Evolutionary conservation across 2,329 filamentous ascomycete species (phyloP).

Genomic region (Penicillium sp.): DNA sequence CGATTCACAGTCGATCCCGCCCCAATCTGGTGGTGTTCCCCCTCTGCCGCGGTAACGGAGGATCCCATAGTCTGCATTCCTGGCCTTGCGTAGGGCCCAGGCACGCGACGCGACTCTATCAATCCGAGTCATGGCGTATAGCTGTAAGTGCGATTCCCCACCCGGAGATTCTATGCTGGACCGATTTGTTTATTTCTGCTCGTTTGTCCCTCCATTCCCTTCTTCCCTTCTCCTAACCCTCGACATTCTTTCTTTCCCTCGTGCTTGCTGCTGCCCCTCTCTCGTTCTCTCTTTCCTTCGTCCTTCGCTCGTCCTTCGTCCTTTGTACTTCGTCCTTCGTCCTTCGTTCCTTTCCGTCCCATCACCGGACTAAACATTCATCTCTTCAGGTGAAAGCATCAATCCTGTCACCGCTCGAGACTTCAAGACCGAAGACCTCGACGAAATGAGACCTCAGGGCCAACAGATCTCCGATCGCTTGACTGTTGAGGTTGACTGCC

Average conservation of each 20-base stretch:
- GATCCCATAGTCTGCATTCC: conserved; percentile 42
- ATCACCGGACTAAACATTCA: conserved; percentile 8
- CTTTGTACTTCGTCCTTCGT: conserved; percentile 16
- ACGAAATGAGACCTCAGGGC: conserved; percentile 41
- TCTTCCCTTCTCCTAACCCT: conserved; percentile 16
- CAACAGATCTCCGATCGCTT: conserved; percentile 37
- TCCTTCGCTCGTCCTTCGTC: conserved; percentile 21
- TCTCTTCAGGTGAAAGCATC: conserved; percentile 30
- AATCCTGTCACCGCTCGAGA: conserved; percentile 27
- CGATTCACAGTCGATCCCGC: background rate
- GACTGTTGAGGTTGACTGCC: conserved; percentile 40
- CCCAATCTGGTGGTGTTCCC: background rate
- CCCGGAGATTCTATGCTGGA: conserved; percentile 29
- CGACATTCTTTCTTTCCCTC: conserved; percentile 27
- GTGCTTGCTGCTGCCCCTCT: background rate
- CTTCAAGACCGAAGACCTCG: conserved; percentile 29
- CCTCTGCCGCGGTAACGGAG: conserved; percentile 34
- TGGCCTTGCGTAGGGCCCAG: conserved; percentile 40
- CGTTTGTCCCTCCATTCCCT: conserved; percentile 32
- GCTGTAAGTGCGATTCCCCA: conserved; percentile 38
- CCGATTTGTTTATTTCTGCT: conserved; percentile 43
- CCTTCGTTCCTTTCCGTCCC: conserved; percentile 8
- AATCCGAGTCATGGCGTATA: conserved; percentile 37
- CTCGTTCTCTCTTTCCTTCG: conserved; percentile 16
- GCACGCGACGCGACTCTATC: conserved; percentile 38